Conservation (phyloP, 345 rosid species). For the sweet orange (Citrus sinensis) region DNA sequence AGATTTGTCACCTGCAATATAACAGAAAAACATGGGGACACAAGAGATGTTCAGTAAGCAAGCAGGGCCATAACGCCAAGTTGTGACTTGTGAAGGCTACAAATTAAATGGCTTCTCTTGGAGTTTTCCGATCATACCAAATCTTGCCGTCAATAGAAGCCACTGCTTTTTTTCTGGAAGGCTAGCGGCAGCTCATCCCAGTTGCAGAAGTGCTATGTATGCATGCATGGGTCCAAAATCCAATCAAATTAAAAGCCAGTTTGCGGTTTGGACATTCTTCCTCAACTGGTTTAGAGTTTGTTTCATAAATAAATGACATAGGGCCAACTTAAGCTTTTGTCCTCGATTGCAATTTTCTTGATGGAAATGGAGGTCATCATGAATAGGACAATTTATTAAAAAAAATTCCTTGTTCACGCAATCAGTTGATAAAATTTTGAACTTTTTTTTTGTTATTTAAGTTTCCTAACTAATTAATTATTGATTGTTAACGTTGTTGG, state of each 20-base stretch:
- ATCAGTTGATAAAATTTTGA: too few relatives aligned
- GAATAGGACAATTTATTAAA: too few relatives aligned
- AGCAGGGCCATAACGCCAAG: background rate
- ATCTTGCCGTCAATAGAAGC: background rate
- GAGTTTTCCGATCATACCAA: background rate
- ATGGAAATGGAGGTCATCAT: too few relatives aligned
- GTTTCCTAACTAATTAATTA: too few relatives aligned
- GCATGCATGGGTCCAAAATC: background rate
- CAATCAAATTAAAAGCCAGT: background rate
- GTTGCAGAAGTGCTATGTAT: background rate
- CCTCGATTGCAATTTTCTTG: too few relatives aligned
- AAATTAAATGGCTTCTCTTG: background rate
- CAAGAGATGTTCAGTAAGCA: background rate
- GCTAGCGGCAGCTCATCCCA: background rate
- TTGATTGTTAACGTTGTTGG: too few relatives aligned
- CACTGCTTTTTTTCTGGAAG: background rate
- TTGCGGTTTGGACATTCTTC: background rate
- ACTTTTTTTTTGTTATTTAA: too few relatives aligned
- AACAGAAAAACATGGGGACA: background rate
- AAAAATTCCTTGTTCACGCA: too few relatives aligned
- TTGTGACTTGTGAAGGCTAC: background rate
- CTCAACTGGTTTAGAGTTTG: background rate
- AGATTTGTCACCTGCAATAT: background rate
- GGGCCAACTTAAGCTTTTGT: too few relatives aligned
- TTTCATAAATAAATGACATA: too few relatives aligned